Base-by-base conservation (phyloP, 2,329 filamentous ascomycete genomes). In the Aspergillus sp. region DNA sequence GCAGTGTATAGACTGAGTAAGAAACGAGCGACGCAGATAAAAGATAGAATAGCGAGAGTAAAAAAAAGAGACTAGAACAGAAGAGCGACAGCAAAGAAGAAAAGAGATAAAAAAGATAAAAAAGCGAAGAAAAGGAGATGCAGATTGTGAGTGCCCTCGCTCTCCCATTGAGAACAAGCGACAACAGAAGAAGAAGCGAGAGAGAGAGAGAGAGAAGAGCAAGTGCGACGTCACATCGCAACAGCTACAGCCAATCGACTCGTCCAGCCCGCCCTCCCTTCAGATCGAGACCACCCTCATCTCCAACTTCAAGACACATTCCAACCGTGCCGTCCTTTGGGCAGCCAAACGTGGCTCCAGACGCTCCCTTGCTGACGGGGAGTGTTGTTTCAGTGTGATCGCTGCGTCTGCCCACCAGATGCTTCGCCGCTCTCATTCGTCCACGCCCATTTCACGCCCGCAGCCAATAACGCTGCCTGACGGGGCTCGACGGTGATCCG, bases 201-300 rank as follows among this genome's bases (percentile, higher is more conserved):
- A 51, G 49, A 34, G 19, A 51, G 19, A 51, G n/a, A 37, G 20
- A 41, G 5, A 45, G 27, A 34, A 11, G 19, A 56, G 41, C 45
- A 58, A 46, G 48, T 51, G 56, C 50, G 51, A 57, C 48, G 54
- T 61, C 54, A 57, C 60, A 60, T 55, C 56, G 45, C 54, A 46
- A 51, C 27, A 46, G 41, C 50, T 11, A 57, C 49, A 40, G 37
- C 34, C 34, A 37, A 27, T 47, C 30, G 20, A 33, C 49, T 41
- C 49, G 22, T 51, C 13, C 30, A 15, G 8, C 15, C 44, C 44
- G 27, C 44, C 12, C 8, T 24, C 42, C 5, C 19, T 15, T 13
- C 24, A 22, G 12, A 15, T 30, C 12, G n/a, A 22, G 13, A n/a
- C 22, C 22, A 27, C 44, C 12, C 6, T 13, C n/a, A 15, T 24